phyloP scores from a whole-genome alignment of 768 basidiomycete species.

The Serpula lacrymans region DNA sequence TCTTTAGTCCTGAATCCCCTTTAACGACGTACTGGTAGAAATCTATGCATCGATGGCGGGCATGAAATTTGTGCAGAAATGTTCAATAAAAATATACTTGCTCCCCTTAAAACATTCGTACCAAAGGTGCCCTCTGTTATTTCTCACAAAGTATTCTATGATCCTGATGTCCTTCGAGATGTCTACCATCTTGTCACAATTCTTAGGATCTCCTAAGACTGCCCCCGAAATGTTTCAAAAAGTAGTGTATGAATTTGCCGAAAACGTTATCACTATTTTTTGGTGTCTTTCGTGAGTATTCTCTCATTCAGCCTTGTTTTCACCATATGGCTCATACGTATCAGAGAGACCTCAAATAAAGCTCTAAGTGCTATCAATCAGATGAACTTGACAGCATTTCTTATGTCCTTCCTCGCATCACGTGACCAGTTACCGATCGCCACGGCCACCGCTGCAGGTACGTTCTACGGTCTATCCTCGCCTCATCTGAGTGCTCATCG shows the following conservation, averaged over 20 bases:
- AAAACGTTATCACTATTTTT: conserved; percentile 87
- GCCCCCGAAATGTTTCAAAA: conserved; percentile 68
- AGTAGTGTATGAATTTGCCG: conserved; percentile 82
- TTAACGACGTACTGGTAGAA: conserved; percentile 44
- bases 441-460: conserved; percentile 81
- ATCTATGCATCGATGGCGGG: conserved; percentile 92
- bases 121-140: conserved; percentile 55
- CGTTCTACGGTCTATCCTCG: conserved; percentile 11
- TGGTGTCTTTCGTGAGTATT: conserved; percentile 91
- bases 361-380: conserved; percentile 84
- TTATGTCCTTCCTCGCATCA: conserved; percentile 84
- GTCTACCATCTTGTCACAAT: conserved; percentile 65
- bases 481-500: background rate
- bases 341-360: conserved; percentile 90
- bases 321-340: conserved; percentile 26
- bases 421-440: conserved; percentile 64
- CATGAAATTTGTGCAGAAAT: conserved; percentile 95
- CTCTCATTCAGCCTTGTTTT: conserved; percentile 1
- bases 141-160: background rate
- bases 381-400: conserved; percentile 72
- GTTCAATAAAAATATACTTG: conserved; percentile 92
- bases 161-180: conserved; percentile 46
- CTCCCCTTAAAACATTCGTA: conserved; percentile 70
- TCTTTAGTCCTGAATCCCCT: conserved; percentile 7
- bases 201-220: conserved; percentile 55